phyloP scores from a whole-genome alignment of 768 basidiomycete genomes.

The Arthromyces matolae region DNA sequence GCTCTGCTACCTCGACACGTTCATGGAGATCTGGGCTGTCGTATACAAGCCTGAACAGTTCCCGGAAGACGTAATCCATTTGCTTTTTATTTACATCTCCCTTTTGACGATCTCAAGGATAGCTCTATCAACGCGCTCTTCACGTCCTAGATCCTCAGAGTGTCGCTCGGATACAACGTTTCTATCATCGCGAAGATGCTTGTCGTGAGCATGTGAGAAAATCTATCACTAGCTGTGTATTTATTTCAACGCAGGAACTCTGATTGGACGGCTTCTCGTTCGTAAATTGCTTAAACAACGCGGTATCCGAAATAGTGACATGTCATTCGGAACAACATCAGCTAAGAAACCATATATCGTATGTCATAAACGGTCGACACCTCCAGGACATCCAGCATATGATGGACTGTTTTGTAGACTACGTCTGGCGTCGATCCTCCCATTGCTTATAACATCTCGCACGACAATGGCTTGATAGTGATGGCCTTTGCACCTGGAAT shows the following conservation, averaged over 20 bases:
- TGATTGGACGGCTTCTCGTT: conserved; percentile 74
- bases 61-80: conserved; percentile 40
- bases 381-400: not conserved
- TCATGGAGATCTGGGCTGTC: conserved; percentile 45
- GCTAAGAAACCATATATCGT: conserved; percentile 78
- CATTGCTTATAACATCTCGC: conserved; percentile 77
- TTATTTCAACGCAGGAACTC: conserved; percentile 48
- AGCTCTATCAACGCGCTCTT: conserved; percentile 67
- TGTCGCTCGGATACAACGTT: conserved; percentile 54
- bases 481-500: conserved; percentile 55
- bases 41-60: conserved; percentile 38
- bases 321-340: conserved; percentile 54
- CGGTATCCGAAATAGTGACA: conserved; percentile 43
- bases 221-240: not conserved
- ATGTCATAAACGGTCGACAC: conserved; percentile 24
- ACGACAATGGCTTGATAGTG: conserved; percentile 71
- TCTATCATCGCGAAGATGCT: conserved; percentile 69
- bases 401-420: conserved; percentile 29
- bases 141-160: conserved; percentile 54
- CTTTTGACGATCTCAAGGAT: conserved; percentile 1
- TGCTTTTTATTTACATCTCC: no score
- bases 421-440: conserved; percentile 44
- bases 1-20: no score
- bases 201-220: conserved; percentile 50
- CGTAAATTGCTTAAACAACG: conserved; percentile 58